Conservation (phyloP, 2,329 filamentous ascomycete species). For the Epichloe hybrida region DNA sequence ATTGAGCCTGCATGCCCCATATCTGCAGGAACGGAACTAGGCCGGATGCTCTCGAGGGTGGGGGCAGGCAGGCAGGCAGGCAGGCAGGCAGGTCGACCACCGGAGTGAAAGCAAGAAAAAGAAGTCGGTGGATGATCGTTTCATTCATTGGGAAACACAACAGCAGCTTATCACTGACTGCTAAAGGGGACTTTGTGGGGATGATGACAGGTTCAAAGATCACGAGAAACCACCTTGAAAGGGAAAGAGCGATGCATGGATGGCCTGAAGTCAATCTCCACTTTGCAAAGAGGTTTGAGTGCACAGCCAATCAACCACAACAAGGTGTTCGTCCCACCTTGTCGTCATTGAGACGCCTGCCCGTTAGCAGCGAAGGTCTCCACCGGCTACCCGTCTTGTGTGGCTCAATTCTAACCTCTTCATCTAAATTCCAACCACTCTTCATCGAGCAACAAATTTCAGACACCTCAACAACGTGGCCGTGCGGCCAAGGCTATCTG, state of each 20-base stretch:
- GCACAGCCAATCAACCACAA: not conserved
- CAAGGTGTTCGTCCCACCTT: not conserved
- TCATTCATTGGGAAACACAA: too few relatives aligned
- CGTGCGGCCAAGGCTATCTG: conserved; percentile 2
- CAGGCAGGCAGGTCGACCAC: too few relatives aligned
- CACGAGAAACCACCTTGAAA: too few relatives aligned
- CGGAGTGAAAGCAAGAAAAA: too few relatives aligned
- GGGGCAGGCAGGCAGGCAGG: not conserved
- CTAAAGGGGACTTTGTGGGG: too few relatives aligned
- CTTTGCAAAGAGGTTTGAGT: not conserved
- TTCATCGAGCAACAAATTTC: not conserved
- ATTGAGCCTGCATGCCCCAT: not conserved
- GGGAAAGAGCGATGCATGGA: too few relatives aligned
- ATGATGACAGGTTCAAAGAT: too few relatives aligned
- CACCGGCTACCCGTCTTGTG: not conserved
- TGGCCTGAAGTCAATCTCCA: too few relatives aligned
- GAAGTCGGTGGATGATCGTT: too few relatives aligned
- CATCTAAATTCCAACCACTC: not conserved
- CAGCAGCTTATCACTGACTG: too few relatives aligned
- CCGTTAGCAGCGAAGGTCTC: not conserved
- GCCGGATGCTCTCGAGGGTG: not conserved
- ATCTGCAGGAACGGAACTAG: not conserved
- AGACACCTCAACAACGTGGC: not conserved
- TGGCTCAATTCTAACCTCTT: not conserved
- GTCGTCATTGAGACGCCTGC: not conserved